Conservation (phyloP, 2,329 filamentous ascomycete species). For the Xylaria sp. region DNA sequence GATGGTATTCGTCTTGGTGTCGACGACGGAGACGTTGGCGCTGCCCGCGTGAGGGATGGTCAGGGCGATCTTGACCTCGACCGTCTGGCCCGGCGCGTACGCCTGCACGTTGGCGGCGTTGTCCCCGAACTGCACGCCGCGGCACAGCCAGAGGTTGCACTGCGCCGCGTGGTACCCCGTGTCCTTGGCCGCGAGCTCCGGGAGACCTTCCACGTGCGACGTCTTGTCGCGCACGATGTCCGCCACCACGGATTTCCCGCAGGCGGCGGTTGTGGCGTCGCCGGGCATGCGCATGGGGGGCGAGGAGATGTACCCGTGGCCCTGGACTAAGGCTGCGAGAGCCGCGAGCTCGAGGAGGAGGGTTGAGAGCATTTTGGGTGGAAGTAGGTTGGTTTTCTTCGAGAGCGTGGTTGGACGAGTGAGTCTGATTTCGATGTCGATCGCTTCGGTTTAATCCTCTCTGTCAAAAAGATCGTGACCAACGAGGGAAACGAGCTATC, state of each 20-base stretch:
- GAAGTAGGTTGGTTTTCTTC: background rate
- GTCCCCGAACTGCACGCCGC: slow-evolving; percentile 55
- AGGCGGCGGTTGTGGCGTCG: slow-evolving; percentile 43
- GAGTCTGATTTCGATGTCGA: background rate
- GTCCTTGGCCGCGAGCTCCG: slow-evolving; percentile 47
- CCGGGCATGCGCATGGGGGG: slow-evolving; percentile 44
- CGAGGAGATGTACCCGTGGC: slow-evolving; percentile 46
- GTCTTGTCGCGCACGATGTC: slow-evolving; percentile 47
- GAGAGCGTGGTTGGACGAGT: background rate
- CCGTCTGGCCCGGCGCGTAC: slow-evolving; percentile 56
- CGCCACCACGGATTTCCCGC: slow-evolving; percentile 43
- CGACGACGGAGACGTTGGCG: slow-evolving; percentile 62
- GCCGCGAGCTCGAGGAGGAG: slow-evolving; percentile 38
- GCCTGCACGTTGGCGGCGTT: slow-evolving; percentile 53
- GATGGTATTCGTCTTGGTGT: slow-evolving; percentile 56
- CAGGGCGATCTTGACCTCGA: slow-evolving; percentile 58
- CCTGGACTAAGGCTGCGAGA: slow-evolving; percentile 41
- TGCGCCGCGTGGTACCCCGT: slow-evolving; percentile 41
- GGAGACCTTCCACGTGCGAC: slow-evolving; percentile 49
- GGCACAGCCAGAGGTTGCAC: slow-evolving; percentile 55
- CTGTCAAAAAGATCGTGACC: background rate
- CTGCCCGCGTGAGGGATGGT: slow-evolving; percentile 59
- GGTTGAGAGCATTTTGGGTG: slow-evolving; percentile 40
- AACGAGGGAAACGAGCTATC: background rate
- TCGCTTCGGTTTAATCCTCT: too few relatives aligned